Evolutionary conservation across 768 basidiomycete genomes (phyloP), one percentile per base, ranked within the genome.

Genomic region (Daedalea quercina): DNA sequence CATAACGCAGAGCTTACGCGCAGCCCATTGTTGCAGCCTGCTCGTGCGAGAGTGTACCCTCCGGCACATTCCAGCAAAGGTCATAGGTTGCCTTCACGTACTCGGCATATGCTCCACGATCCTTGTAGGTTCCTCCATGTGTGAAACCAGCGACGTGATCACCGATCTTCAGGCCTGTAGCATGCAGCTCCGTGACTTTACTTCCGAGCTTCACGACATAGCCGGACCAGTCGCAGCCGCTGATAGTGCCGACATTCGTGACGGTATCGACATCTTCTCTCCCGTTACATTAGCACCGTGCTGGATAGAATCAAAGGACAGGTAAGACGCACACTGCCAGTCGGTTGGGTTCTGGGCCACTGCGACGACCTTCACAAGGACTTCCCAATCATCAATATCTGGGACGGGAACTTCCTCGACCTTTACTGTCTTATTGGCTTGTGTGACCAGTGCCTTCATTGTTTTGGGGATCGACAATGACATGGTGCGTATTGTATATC

Each of bases 301-400:
- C 9, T 3, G 8, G 25, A 19, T 11, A 3, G n/a, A 9, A 9
- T 1, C 24, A 22, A 35, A n/a, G 23, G 41, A 40, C 43, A 31
- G 22, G 20, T 44, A 11, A n/a, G 9, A 48, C 57, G 46, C 47
- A 62, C 61, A 46, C 26, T 60, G 59, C 55, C 58, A 63, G 52
- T 64, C 65, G 1, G 59, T 63, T 3, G 61, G 63, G 46, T 64
- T 64, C 34, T 53, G 56, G 3, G 63, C 63, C 28, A 59, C 50
- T 1, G 63, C 61, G 26, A 56, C 53, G 26, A 46, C 56, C 47
- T 61, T 59, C 47, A 64, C 56, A 43, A 66, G 61, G 47, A 66
- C 50, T 26, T 66, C 63, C 20, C 60, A 53, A 35, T 58, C 61
- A 28, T 48, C 60, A 42, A 61, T 47, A 11, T 35, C 22, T 0